Evolutionary conservation across 345 rosid genomes (phyloP), one percentile per base, ranked within the genome.

Genomic region (Erucastrum elatum): DNA sequence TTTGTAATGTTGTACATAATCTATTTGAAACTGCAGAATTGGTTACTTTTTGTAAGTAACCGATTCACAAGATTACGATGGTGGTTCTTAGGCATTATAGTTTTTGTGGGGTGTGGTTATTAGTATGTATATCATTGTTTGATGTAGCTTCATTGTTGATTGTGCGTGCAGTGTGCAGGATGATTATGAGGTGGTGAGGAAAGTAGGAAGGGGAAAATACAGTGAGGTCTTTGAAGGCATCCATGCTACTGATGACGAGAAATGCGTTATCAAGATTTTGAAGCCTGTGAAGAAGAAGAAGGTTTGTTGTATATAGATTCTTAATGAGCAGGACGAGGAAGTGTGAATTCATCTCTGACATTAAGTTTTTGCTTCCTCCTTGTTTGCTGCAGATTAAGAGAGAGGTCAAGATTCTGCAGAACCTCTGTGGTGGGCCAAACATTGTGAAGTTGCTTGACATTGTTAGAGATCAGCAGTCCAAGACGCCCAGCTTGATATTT

Each of bases 281-380:
- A 92, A 95, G 81, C 99, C 98, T 10, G 99, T 95, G 76, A 93
- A 93, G 88, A 95, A 95, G 93, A 95, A 95, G 87, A 95, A 95
- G 97, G 99, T 90, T 68, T 29, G 21, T 29, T 70, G 73, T 13
- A 4, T 12, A 53, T 25, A 46, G 71, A 10, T 0, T 53, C 59
- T n/a, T 46, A 67, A 66, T 77, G 70, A 17, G 17, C 83, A 94
- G 97, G 75, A 88, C 90, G 87, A 94, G 91, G 87, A 94, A 92
- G 85, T 9, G 98, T 92, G 74, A 91, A 91, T 79, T 92, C 5
- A 59, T 59, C 63, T 10, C 27, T 59, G 4, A 58, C 62, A 25
- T 25, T 25, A 58, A 58, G 41, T 7, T 8, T 25, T 56, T 17
- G 3, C 25, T 75, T 21, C 55, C 5, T 35, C 25, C 2, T 11